Percentiles rank a stretch among this genome's conserved stretches.
Conservation (phyloP, 2,329 filamentous ascomycete species). For the Hortaea sp. region DNA sequence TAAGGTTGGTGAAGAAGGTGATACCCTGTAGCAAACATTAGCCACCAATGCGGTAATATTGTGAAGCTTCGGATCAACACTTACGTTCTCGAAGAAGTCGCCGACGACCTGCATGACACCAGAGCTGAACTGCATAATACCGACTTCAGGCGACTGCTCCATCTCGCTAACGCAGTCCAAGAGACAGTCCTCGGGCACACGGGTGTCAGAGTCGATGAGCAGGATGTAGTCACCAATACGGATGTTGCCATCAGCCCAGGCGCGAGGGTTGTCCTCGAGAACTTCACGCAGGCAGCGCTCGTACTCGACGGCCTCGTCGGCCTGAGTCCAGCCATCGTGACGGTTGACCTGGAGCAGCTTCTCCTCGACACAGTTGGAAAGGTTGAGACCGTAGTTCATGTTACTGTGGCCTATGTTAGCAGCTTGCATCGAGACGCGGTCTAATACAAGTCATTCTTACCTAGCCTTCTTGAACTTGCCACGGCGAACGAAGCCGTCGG, state of each 20-base stretch:
- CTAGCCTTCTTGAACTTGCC: conserved; percentile 58
- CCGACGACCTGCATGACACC: conserved; percentile 68
- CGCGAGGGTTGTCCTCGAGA: conserved; percentile 43
- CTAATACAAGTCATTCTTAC: neutral
- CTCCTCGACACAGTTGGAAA: conserved; percentile 53
- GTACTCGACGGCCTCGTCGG: conserved; percentile 38
- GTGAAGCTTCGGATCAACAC: neutral
- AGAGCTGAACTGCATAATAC: conserved; percentile 61
- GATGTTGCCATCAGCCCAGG: conserved; percentile 52
- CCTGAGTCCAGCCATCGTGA: conserved; percentile 26
- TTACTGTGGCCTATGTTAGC: conserved; percentile 31
- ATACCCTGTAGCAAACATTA: conserved; percentile 29
- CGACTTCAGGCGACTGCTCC: conserved; percentile 59
- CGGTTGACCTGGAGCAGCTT: conserved; percentile 37
- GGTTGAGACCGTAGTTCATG: conserved; percentile 61
- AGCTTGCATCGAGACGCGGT: neutral
- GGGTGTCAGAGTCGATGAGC: conserved; percentile 59
- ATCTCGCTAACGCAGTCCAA: conserved; percentile 63
- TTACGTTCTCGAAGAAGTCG: conserved; percentile 62
- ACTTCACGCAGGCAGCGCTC: conserved; percentile 40
- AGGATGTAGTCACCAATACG: conserved; percentile 55
- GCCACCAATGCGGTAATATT: neutral
- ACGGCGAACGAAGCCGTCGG: conserved; percentile 41
- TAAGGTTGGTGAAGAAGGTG: conserved; percentile 69
- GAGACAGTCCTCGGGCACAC: conserved; percentile 57